Conservation (phyloP, 805 yeast genomes). For the Zygotorulaspora florentina region DNA sequence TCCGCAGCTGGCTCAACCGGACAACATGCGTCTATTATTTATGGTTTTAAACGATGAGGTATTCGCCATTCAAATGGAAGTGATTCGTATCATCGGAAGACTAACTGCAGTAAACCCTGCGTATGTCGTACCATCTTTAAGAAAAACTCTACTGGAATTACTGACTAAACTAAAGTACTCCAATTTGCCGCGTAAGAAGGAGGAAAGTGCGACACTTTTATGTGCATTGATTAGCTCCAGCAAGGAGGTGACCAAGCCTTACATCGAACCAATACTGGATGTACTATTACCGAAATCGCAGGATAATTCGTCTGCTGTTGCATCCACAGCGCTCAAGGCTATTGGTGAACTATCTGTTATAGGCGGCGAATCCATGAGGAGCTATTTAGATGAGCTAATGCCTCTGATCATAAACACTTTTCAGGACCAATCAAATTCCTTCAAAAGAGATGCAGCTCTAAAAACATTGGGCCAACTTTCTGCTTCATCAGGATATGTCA, state of each 20-base stretch:
- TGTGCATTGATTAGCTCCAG: constrained; percentile 74
- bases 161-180: constrained; percentile 83
- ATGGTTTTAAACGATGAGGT: constrained; percentile 90
- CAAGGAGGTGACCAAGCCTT: constrained; percentile 79
- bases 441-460: constrained; percentile 85
- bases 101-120: constrained; percentile 88
- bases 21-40: constrained; percentile 76
- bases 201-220: constrained; percentile 77
- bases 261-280: constrained; percentile 85
- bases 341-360: constrained; percentile 86
- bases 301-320: constrained; percentile 73
- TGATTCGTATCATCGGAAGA: constrained; percentile 77
- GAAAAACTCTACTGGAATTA: constrained; percentile 81
- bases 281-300: constrained; percentile 72
- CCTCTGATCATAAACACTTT: constrained; percentile 82
- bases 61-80: constrained; percentile 74
- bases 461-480: constrained; percentile 85
- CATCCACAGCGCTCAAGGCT: constrained; percentile 79
- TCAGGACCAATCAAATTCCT: constrained; percentile 87
- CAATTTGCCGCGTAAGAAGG: constrained; percentile 68
- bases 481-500: constrained; percentile 89
- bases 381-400: constrained; percentile 73
- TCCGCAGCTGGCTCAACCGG: constrained; percentile 91
- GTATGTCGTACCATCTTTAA: constrained; percentile 85
- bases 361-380: constrained; percentile 78